These are phyloP conservation scores for Trichoderma simmonsii DNA, from an alignment of 2,329 filamentous ascomycete genomes.

Conservation along the genomic window DNA sequence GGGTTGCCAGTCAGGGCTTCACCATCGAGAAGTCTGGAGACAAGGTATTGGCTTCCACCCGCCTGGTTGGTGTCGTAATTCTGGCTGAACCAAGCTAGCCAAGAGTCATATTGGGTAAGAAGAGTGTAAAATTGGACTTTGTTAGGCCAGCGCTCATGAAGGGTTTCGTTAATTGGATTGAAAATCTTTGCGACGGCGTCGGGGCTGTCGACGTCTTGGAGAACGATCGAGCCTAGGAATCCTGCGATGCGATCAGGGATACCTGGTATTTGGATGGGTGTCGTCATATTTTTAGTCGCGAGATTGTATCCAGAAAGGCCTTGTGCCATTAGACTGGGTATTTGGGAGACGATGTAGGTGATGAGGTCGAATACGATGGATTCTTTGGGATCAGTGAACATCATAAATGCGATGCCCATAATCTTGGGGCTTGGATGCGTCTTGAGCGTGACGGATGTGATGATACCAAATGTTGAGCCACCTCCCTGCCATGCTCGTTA, in stretches of 20 bases:
- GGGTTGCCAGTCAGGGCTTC: constrained; percentile 35
- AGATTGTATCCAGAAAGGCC: constrained; percentile 51
- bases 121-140: constrained; percentile 23
- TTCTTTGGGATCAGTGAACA: constrained; percentile 29
- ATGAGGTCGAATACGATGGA: constrained; percentile 46
- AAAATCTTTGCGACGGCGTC: constrained; percentile 30
- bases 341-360: constrained; percentile 43
- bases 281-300: constrained; percentile 36
- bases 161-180: constrained; percentile 36
- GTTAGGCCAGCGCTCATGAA: constrained; percentile 37
- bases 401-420: constrained; percentile 22
- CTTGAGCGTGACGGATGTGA: constrained; percentile 55
- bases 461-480: constrained; percentile 58
- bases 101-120: constrained; percentile 30
- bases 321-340: constrained; percentile 46
- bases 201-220: constrained; percentile 36
- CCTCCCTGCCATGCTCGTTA: constrained; percentile 43
- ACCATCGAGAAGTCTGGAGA: constrained; percentile 44
- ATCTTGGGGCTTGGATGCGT: constrained; percentile 45
- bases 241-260: constrained; percentile 34
- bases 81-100: constrained; percentile 37
- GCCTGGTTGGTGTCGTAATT: constrained; percentile 36
- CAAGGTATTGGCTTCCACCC: constrained; percentile 36
- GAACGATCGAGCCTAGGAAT: constrained; percentile 32
- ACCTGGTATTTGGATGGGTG: constrained; percentile 35